Evolutionary conservation across 805 yeast species (phyloP).

Genomic region (Nakazawaea molendinolei): DNA sequence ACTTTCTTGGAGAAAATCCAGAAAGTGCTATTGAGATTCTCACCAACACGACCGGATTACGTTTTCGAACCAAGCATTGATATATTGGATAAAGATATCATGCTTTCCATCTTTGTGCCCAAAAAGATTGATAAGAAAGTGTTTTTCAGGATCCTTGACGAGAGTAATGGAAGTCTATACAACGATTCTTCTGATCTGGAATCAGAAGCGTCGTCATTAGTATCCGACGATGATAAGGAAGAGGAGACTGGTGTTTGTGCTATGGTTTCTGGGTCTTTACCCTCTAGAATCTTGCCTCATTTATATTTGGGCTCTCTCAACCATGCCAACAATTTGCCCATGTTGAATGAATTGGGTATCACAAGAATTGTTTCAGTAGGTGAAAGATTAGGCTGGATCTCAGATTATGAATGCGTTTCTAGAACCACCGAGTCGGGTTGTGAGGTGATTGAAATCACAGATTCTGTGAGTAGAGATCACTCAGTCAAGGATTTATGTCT

Average conservation of each 20-base stretch:
- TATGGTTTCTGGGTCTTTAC: slow-evolving; percentile 57
- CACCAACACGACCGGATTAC: slow-evolving; percentile 38
- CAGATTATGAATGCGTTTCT: slow-evolving; percentile 16
- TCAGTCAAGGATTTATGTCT: slow-evolving; percentile 18
- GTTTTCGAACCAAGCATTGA: slow-evolving; percentile 1
- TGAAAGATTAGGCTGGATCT: slow-evolving; percentile 64
- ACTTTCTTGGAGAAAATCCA: slow-evolving; percentile 59
- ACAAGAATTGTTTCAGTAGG: slow-evolving; percentile 81
- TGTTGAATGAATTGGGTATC: slow-evolving; percentile 62
- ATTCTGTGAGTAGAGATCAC: slow-evolving; percentile 15
- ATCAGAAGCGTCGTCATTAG: slow-evolving; percentile 16
- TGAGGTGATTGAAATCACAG: slow-evolving; percentile 19
- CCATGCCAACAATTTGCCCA: slow-evolving; percentile 69
- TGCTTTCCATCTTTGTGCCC: slow-evolving; percentile 3
- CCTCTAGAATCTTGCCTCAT: slow-evolving; percentile 78
- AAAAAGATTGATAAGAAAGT: slow-evolving; percentile 5
- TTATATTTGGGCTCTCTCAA: slow-evolving; percentile 76
- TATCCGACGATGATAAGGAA: slow-evolving; percentile 21
- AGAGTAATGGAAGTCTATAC: background rate
- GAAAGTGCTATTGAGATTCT: slow-evolving; percentile 47
- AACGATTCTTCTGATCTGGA: background rate
- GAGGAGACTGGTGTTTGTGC: background rate
- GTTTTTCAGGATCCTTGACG: slow-evolving; percentile 7
- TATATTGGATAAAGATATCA: slow-evolving; percentile 3
- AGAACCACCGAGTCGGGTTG: slow-evolving; percentile 21